Evolutionary conservation across 1,284 basidiomycete genomes (phyloP).

Genomic region (Ceratorhiza oryzae-sativae): DNA sequence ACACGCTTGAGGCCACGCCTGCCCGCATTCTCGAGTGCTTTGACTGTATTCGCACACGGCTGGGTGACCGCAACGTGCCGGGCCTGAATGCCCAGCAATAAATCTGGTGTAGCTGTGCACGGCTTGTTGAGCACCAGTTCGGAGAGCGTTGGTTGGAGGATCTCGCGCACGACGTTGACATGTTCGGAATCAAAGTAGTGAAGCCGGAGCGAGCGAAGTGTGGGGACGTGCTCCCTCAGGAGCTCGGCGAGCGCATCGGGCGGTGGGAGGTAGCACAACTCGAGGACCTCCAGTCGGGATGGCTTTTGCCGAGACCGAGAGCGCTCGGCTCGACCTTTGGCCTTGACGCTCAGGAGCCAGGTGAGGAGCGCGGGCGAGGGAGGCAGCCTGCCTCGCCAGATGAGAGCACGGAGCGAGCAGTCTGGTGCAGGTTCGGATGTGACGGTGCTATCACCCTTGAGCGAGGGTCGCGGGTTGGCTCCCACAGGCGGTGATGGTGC

Average conservation of each 20-base stretch:
- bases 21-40: conserved; percentile 3
- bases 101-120: conserved; percentile 6
- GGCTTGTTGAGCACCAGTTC: conserved; percentile 11
- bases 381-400: conserved; percentile 23
- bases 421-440: conserved; percentile 14
- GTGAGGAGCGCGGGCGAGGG: conserved; percentile 26
- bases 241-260: conserved; percentile 19
- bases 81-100: conserved; percentile 2
- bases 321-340: neutral
- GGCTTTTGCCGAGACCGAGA: neutral
- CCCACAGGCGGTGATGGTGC: neutral
- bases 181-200: conserved; percentile 23
- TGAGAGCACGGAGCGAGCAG: conserved; percentile 15
- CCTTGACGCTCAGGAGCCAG: conserved; percentile 29
- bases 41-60: conserved; percentile 12
- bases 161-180: conserved; percentile 5
- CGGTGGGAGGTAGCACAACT: conserved; percentile 22
- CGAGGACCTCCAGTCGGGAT: conserved; percentile 21
- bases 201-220: conserved; percentile 10
- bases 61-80: conserved; percentile 17
- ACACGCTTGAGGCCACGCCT: conserved; percentile 3
- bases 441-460: neutral
- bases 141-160: neutral
- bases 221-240: conserved; percentile 5
- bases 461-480: neutral